These are phyloP conservation scores for Ambrosia hybrid DNA, from an alignment of 140 eudicot genomes.

Conservation along the genomic window DNA sequence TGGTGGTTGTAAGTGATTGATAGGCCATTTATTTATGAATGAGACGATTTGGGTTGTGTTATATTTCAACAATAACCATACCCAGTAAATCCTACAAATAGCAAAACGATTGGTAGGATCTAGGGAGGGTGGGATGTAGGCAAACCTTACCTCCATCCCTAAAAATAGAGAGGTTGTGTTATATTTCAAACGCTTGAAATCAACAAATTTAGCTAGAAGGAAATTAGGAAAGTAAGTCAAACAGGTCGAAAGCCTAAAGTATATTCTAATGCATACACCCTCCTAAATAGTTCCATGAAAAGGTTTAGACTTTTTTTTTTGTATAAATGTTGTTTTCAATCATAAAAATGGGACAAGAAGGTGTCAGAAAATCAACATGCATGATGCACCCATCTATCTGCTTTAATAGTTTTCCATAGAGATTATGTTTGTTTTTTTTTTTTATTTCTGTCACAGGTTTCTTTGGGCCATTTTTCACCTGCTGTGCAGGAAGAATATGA, in stretches of 20 bases:
- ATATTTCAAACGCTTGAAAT: slow-evolving; percentile 1
- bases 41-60: slow-evolving; percentile 11
- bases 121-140: no score
- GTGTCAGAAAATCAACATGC: slow-evolving; percentile 4
- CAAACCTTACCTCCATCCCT: no score
- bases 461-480: slow-evolving; percentile 34
- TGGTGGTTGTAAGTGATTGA: slow-evolving; percentile 16
- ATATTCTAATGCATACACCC: no score
- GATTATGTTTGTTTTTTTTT: neutral
- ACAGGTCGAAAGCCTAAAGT: slow-evolving; percentile 1
- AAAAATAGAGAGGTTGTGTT: no score
- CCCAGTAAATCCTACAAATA: no score
- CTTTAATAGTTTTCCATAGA: slow-evolving; percentile 8
- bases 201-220: slow-evolving; percentile 3
- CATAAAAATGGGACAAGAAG: neutral
- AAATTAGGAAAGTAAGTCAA: neutral
- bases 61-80: no score
- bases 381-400: neutral
- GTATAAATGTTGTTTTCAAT: no score
- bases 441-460: slow-evolving; percentile 45
- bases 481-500: slow-evolving; percentile 35
- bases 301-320: neutral
- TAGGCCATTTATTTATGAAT: neutral
- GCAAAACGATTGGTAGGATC: no score
- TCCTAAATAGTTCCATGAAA: neutral